Percentiles rank a stretch among this genome's conserved stretches.
phyloP scores from a whole-genome alignment of 768 basidiomycete species.

The Hirschioporus abietinus region DNA sequence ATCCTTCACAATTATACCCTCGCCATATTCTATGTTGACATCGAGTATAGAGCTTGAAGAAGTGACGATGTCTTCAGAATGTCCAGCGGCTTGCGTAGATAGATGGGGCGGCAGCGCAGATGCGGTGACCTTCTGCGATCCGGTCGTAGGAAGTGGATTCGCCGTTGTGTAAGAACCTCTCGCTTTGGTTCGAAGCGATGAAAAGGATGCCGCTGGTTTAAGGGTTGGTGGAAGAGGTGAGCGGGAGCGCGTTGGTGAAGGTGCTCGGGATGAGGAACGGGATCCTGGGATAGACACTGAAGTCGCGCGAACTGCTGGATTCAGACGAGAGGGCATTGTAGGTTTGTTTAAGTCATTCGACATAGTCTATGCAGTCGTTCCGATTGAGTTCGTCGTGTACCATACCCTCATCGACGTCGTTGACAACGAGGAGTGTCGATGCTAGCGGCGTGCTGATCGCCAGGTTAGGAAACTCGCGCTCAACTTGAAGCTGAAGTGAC shows the following conservation, averaged over 20 bases:
- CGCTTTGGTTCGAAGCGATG: background rate
- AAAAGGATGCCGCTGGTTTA: background rate
- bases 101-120: constrained; percentile 2
- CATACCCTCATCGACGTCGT: background rate
- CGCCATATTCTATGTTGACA: constrained; percentile 54
- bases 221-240: background rate
- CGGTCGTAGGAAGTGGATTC: background rate
- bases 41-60: constrained; percentile 58
- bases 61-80: constrained; percentile 26
- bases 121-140: background rate
- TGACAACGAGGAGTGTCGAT: background rate
- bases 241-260: background rate
- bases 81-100: background rate
- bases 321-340: background rate
- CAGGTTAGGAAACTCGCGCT: background rate
- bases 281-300: background rate
- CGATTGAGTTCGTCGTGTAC: background rate
- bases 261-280: constrained; percentile 2
- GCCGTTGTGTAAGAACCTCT: background rate
- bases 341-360: background rate
- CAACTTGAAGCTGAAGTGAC: background rate
- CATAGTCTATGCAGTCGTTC: background rate
- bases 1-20: constrained; percentile 69
- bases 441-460: no score
- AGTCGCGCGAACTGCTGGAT: background rate